Evolutionary conservation across 2,329 filamentous ascomycete species (phyloP).

Genomic region (Claviceps spartinae): DNA sequence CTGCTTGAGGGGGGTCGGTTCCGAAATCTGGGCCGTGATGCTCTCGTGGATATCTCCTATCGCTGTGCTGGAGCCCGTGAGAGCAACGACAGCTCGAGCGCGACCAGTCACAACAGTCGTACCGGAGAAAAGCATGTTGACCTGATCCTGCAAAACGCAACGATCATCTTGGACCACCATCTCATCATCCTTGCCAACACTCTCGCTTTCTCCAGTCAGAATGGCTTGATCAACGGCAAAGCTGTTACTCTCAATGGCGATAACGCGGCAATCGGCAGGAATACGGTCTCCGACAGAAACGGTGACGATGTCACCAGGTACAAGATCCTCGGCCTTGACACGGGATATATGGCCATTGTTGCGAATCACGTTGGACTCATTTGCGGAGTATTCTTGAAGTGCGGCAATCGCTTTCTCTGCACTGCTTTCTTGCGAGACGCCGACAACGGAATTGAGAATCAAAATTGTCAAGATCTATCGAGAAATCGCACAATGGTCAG

Average conservation of each 20-base stretch:
- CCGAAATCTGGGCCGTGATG: conserved; percentile 94
- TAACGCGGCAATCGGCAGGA: conserved; percentile 81
- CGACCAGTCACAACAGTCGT: conserved; percentile 93
- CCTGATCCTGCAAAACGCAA: conserved; percentile 92
- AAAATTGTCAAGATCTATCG: conserved; percentile 85
- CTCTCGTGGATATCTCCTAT: conserved; percentile 99
- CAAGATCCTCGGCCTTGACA: conserved; percentile 91
- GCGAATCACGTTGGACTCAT: conserved; percentile 87
- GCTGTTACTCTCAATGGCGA: conserved; percentile 91
- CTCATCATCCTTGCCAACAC: conserved; percentile 69
- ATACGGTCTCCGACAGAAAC: conserved; percentile 85
- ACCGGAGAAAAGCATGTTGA: conserved; percentile 96
- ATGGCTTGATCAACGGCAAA: conserved; percentile 96
- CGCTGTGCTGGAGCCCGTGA: conserved; percentile 81
- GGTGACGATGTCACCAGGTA: conserved; percentile 84
- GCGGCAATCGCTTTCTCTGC: conserved; percentile 97
- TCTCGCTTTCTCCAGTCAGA: conserved; percentile 93
- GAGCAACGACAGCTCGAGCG: conserved; percentile 77
- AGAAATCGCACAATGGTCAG: neutral
- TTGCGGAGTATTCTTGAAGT: conserved; percentile 96
- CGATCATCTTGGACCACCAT: conserved; percentile 58
- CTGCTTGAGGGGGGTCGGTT: conserved; percentile 93
- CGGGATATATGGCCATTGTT: conserved; percentile 62
- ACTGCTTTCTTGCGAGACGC: conserved; percentile 96
- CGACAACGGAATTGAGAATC: conserved; percentile 90